Conservation (phyloP, 2,329 filamentous ascomycete genomes). For the Akanthomyces lecanii region DNA sequence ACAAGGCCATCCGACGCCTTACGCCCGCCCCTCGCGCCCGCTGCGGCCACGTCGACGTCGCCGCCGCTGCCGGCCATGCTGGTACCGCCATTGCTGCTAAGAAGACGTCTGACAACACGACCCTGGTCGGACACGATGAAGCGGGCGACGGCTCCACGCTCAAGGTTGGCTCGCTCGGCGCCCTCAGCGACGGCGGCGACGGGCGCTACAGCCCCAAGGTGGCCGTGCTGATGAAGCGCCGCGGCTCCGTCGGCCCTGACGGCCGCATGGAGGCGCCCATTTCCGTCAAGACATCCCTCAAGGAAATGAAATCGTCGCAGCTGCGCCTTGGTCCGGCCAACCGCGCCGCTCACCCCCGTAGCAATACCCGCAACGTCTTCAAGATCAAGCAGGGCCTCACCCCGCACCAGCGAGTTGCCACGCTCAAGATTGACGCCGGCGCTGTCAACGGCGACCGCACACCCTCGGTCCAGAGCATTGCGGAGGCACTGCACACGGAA, state of each 20-base stretch:
- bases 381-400: slow-evolving; percentile 56
- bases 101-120: slow-evolving; percentile 27
- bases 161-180: slow-evolving; percentile 34
- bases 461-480: slow-evolving; percentile 2
- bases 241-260: slow-evolving; percentile 52
- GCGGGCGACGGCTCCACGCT: slow-evolving; percentile 33
- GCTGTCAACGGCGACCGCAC: not conserved
- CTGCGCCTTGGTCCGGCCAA: slow-evolving; percentile 65
- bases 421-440: slow-evolving; percentile 17
- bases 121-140: slow-evolving; percentile 38
- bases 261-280: slow-evolving; percentile 46
- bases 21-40: slow-evolving; percentile 77
- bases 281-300: slow-evolving; percentile 55
- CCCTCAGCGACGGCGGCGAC: slow-evolving; percentile 35
- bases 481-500: slow-evolving; percentile 4
- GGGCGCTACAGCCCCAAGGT: slow-evolving; percentile 44
- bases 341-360: slow-evolving; percentile 57
- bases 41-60: slow-evolving; percentile 37
- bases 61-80: slow-evolving; percentile 27
- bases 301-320: slow-evolving; percentile 60
- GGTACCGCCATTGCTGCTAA: slow-evolving; percentile 30
- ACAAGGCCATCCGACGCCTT: slow-evolving; percentile 91
- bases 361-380: slow-evolving; percentile 58
- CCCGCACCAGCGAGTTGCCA: slow-evolving; percentile 18
- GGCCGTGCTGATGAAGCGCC: slow-evolving; percentile 57